Base-by-base conservation (phyloP, 148 eudicot genomes). In the Cornus kousa region DNA sequence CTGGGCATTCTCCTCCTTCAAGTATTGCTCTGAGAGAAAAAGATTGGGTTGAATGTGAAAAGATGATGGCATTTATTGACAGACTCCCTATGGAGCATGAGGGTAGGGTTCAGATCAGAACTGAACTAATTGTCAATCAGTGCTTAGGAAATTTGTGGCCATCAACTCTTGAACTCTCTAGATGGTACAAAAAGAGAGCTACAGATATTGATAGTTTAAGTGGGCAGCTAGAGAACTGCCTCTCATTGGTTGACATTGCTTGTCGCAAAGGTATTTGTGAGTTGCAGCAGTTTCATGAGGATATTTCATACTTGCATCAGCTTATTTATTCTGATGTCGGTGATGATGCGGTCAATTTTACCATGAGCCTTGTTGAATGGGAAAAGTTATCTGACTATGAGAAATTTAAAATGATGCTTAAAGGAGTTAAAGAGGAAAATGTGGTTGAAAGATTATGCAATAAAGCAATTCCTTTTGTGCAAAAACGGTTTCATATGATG, bases 31-130 rank as follows among this genome's bases (percentile, higher is more conserved):
- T 92, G 76, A 87, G 99, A 80, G 97, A 89, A 75, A 87, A 85
- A 80, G 99, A 96, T 82, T 96, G 99, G 99, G 97, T 96, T 84
- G 99, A 96, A 82, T 92, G 98, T 87, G 90, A 88, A 84, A 87
- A 86, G 68, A 93, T 91, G 93, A 83, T 87, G 50, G 77, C 66
- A 39, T 88, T 81, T 77, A 80, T 90, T 67, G 81, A 81, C 74
- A 74, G 62, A 68, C 73, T 88, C 23, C 88, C 89, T 72, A 83
- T 79, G 75, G 80, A 81, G 82, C 81, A 78, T 80, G 91, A 83
- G 70, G 86, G 83, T 80, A 37, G 72, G 73, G 72, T 85, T 76
- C 85, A 76, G 28, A 82, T 87, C 64, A 88, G 84, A 87, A 96
- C 99, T 82, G 99, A 96, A 82, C 93, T 87, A 65, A 83, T 95